A percentile compares a stretch with the other conserved stretches of the same genome.
Evolutionary conservation across 345 rosid genomes (phyloP).

Genomic region (Citrus unshiu): DNA sequence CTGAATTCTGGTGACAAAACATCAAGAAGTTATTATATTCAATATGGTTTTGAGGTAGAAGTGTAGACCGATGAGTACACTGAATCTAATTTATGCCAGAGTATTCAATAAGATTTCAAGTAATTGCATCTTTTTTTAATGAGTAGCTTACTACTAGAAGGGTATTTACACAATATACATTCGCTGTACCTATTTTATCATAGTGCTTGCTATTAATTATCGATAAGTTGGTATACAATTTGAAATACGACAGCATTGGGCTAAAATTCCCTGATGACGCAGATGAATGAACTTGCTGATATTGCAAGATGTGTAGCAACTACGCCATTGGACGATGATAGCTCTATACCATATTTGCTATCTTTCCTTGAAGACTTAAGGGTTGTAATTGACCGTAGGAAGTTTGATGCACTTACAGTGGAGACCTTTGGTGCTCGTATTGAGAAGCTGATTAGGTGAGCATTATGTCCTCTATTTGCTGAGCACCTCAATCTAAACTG

Average conservation of each 20-base stretch:
- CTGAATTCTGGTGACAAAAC: background rate
- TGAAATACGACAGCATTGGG: background rate
- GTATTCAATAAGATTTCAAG: background rate
- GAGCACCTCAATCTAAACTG: background rate
- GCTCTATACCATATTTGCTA: constrained; percentile 60
- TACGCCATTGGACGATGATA: constrained; percentile 75
- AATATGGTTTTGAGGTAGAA: background rate
- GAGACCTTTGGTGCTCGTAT: constrained; percentile 95
- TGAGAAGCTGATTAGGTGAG: constrained; percentile 86
- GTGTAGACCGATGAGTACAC: background rate
- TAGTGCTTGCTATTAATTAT: background rate
- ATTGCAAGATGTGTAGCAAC: constrained; percentile 92
- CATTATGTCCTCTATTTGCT: constrained; percentile 18
- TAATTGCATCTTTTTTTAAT: background rate
- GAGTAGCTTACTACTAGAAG: background rate
- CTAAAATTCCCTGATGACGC: constrained; percentile 30
- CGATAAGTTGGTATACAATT: background rate
- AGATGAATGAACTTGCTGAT: constrained; percentile 98
- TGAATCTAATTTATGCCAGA: background rate
- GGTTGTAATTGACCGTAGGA: constrained; percentile 79
- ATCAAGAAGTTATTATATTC: background rate
- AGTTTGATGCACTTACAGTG: constrained; percentile 91
- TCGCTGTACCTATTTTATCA: background rate
- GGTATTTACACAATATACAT: background rate
- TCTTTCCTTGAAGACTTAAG: constrained; percentile 83